Base-by-base conservation (phyloP, 2,329 filamentous ascomycete genomes). In the Colletotrichum endophyticum region DNA sequence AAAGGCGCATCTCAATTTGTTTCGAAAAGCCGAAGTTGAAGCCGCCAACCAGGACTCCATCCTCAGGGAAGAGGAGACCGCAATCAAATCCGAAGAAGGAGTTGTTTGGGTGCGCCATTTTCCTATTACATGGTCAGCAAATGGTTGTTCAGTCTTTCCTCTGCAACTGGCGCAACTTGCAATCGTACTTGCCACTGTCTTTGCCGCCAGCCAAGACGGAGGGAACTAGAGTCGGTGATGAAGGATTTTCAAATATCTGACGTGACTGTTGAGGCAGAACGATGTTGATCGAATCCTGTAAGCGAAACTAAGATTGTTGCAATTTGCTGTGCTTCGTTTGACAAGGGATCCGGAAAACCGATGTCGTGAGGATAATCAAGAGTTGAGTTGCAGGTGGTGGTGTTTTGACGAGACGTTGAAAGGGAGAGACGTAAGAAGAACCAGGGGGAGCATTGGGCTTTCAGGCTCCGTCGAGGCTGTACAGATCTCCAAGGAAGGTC, bases 391-490 rank as follows among this genome's bases (percentile, higher is more conserved):
- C n/a, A 53, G 44, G 7, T 53, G n/a, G 39, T 0, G 6, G 44
- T 53, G 44, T 22, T 22, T 53, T 53, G 44, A 22, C n/a, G 44
- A 53, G 44, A 53, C 44, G 44, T 53, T 13, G 44, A 13, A 25
- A 39, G 36, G 36, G 44, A 22, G 6, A 53, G 44, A 22, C 6
- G n/a, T 22, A 13, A 13, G 44, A 49, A 22, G 44, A 53, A 53
- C 3, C 44, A 53, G 12, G 12, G 3, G 44, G 12, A 0, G 6
- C 19, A 49, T 44, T 53, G 44, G n/a, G n/a, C 12, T 53, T 53
- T 3, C 5, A n/a, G 19, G 9, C 44, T 22, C n/a, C 1, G 0
- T 5, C 3, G 2, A 39, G 36, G 2, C 39, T 5, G 19, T 5
- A 3, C 39, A 44, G 39, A 44, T 9, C 4, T 5, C 36, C 8